A percentile compares a stretch with the other conserved stretches of the same genome.
Evolutionary conservation across 257 asterid species (phyloP).

Genomic region (Solanum chaucha): DNA sequence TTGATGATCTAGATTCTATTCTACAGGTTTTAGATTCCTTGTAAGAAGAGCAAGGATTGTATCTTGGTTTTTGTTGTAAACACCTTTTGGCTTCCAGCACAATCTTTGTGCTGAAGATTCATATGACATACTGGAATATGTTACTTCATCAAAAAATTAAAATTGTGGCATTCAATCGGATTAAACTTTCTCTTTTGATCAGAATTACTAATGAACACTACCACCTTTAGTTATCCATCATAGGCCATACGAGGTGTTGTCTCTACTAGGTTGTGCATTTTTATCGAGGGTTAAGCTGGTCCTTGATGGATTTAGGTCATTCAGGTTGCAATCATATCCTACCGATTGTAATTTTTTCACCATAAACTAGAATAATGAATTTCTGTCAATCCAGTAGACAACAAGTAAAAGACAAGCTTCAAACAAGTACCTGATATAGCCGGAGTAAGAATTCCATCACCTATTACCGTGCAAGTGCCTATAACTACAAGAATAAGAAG

Average conservation of each 20-base stretch:
- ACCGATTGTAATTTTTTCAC: neutral
- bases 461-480: conserved; percentile 93
- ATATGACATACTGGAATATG: neutral
- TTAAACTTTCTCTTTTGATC: neutral
- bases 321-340: neutral
- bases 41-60: neutral
- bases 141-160: neutral
- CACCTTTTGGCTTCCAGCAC: neutral
- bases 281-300: neutral
- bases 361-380: neutral
- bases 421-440: conserved; percentile 74
- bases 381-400: neutral
- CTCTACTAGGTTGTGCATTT: neutral
- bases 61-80: neutral
- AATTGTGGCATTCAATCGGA: neutral
- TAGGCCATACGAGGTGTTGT: neutral
- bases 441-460: conserved; percentile 98
- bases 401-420: neutral
- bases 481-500: conserved; percentile 77
- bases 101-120: neutral
- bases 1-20: neutral
- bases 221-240: neutral
- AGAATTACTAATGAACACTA: neutral
- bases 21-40: neutral
- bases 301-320: neutral